phyloP scores from a whole-genome alignment of 345 rosid genomes.

The Nasturtium officinale region DNA sequence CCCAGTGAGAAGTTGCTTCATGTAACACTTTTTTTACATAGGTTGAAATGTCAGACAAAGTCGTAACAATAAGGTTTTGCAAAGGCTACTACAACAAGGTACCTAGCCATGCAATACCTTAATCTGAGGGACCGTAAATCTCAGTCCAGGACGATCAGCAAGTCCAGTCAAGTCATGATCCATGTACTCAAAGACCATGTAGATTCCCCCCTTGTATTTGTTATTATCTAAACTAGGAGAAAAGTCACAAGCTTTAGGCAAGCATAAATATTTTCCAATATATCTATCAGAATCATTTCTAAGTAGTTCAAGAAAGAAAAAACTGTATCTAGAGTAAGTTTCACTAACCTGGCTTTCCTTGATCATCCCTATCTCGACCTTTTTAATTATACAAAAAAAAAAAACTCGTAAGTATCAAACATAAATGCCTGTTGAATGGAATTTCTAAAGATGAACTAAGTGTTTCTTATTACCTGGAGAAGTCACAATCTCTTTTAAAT shows the following conservation, averaged over 20 bases:
- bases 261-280: neutral
- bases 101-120: slow-evolving; percentile 57
- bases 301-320: neutral
- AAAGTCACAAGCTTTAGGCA: slow-evolving; percentile 6
- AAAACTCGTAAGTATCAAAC: neutral
- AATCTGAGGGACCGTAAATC: slow-evolving; percentile 92
- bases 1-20: slow-evolving; percentile 96
- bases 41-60: slow-evolving; percentile 35
- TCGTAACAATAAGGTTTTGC: slow-evolving; percentile 31
- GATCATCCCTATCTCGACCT: slow-evolving; percentile 92
- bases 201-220: slow-evolving; percentile 94
- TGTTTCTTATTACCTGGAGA: slow-evolving; percentile 44
- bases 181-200: slow-evolving; percentile 99
- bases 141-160: slow-evolving; percentile 93
- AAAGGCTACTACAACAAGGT: slow-evolving; percentile 34
- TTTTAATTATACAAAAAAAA: neutral
- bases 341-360: slow-evolving; percentile 66
- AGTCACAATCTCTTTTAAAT: slow-evolving; percentile 60
- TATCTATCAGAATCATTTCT: neutral
- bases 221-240: slow-evolving; percentile 65
- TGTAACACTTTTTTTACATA: slow-evolving; percentile 74
- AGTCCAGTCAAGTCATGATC: slow-evolving; percentile 97
- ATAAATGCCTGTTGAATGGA: neutral
- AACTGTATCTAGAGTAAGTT: slow-evolving; percentile 1
- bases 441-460: neutral